A percentile compares a stretch with the other conserved stretches of the same genome.
These are phyloP conservation scores for Cephaloascus albidus DNA, from an alignment of 805 yeast genomes.

Conservation along the genomic window DNA sequence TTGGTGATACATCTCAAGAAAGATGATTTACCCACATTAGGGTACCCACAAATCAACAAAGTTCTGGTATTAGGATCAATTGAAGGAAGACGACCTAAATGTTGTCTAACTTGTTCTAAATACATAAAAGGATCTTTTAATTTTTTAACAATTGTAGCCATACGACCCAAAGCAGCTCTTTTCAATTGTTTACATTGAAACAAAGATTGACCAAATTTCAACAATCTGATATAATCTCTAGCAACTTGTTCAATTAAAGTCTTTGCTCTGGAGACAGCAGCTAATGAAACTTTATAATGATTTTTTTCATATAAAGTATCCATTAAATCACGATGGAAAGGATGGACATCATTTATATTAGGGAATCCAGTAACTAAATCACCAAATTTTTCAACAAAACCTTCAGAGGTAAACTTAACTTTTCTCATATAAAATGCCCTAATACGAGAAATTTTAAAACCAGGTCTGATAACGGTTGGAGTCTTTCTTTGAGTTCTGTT, in stretches of 20 bases:
- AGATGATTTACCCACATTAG: conserved; percentile 98
- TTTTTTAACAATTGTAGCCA: conserved; percentile 97
- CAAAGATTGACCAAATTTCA: conserved; percentile 95
- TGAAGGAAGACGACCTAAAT: conserved; percentile 94
- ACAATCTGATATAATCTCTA: conserved; percentile 86
- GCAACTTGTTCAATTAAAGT: conserved; percentile 92
- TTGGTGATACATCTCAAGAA: conserved; percentile 89
- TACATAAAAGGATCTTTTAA: conserved; percentile 89
- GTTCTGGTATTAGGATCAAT: conserved; percentile 99
- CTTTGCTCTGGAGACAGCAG: conserved; percentile 91
- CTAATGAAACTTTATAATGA: conserved; percentile 93
- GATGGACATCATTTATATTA: conserved; percentile 93
- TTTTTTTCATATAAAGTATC: conserved; percentile 97
- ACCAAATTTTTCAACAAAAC: conserved; percentile 85
- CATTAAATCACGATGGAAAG: conserved; percentile 96
- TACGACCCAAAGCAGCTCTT: conserved; percentile 98
- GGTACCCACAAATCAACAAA: conserved; percentile 94
- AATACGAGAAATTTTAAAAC: conserved; percentile 92
- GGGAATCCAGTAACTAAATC: conserved; percentile 88
- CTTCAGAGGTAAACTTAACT: conserved; percentile 93
- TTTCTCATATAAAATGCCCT: conserved; percentile 97
- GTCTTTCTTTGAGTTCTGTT: conserved; percentile 98
- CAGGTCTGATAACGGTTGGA: conserved; percentile 97
- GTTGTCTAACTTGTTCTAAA: conserved; percentile 98
- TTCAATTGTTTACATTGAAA: conserved; percentile 98